phyloP scores from a whole-genome alignment of 179 eudicot genomes.

The Drosera spatulata region DNA sequence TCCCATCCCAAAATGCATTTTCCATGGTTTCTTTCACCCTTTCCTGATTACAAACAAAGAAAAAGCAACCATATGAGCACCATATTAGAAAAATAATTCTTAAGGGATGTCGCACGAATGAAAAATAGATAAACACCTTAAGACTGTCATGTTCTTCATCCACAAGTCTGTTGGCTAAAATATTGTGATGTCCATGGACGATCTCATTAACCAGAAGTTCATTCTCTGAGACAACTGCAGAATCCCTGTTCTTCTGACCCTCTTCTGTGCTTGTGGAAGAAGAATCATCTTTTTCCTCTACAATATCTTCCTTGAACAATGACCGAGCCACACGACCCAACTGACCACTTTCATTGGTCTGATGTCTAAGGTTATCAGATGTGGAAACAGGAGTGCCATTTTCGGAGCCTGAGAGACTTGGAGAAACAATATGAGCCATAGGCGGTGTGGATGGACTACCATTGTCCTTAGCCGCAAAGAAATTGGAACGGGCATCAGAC shows the following conservation, averaged over 20 bases:
- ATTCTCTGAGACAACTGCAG: constrained; percentile 41
- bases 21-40: constrained; percentile 71
- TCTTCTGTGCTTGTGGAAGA: constrained; percentile 19
- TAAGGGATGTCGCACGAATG: background rate
- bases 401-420: constrained; percentile 26
- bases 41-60: constrained; percentile 23
- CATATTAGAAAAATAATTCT: too few relatives aligned
- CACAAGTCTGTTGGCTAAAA: constrained; percentile 33
- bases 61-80: background rate
- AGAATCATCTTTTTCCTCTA: constrained; percentile 22
- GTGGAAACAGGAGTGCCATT: constrained; percentile 24
- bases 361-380: constrained; percentile 19
- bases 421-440: constrained; percentile 42
- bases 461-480: constrained; percentile 51
- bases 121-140: constrained; percentile 39
- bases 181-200: constrained; percentile 53
- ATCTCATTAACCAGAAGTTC: constrained; percentile 70
- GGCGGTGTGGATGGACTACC: constrained; percentile 47
- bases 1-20: constrained; percentile 89
- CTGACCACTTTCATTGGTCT: constrained; percentile 14
- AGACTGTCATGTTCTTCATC: constrained; percentile 24
- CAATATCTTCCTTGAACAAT: constrained; percentile 42
- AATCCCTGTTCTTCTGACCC: constrained; percentile 13
- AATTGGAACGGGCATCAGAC: constrained; percentile 49
- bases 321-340: constrained; percentile 53